Percentiles rank a stretch among this genome's conserved stretches.
phyloP scores from a whole-genome alignment of 441 rosid species.

The Heliophila coronopifolia region DNA sequence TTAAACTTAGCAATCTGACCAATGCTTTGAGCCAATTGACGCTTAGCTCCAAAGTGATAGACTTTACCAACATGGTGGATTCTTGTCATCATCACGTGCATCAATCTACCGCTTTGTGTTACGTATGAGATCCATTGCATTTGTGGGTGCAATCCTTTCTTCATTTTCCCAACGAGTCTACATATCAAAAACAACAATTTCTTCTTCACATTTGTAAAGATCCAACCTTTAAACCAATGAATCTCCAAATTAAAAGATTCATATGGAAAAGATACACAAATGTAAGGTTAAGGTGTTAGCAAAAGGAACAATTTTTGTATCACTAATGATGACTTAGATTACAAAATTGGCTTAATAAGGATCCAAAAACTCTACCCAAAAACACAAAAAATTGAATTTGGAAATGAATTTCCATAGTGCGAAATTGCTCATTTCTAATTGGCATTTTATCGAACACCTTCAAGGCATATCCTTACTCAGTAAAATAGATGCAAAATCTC shows the following conservation, averaged over 20 bases:
- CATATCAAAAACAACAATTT: not conserved
- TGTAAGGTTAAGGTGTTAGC: not conserved
- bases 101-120: conserved; percentile 80
- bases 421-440: not conserved
- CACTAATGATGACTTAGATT: not conserved
- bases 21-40: conserved; percentile 75
- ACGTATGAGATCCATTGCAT: conserved; percentile 90
- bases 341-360: not conserved
- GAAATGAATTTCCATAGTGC: not conserved
- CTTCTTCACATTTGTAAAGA: not conserved
- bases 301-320: not conserved
- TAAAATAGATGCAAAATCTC: not conserved
- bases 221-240: not conserved
- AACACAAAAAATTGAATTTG: not conserved
- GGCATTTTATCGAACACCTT: conserved; percentile 30
- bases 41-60: conserved; percentile 78
- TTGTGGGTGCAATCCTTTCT: conserved; percentile 89
- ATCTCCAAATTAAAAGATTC: not conserved
- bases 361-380: not conserved
- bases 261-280: not conserved
- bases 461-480: not conserved
- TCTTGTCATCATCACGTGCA: conserved; percentile 83
- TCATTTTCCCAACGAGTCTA: conserved; percentile 45
- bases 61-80: conserved; percentile 77
- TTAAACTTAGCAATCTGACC: conserved; percentile 83